Conservation (phyloP, 768 basidiomycete species). For the Auricularia auricula-judae region DNA sequence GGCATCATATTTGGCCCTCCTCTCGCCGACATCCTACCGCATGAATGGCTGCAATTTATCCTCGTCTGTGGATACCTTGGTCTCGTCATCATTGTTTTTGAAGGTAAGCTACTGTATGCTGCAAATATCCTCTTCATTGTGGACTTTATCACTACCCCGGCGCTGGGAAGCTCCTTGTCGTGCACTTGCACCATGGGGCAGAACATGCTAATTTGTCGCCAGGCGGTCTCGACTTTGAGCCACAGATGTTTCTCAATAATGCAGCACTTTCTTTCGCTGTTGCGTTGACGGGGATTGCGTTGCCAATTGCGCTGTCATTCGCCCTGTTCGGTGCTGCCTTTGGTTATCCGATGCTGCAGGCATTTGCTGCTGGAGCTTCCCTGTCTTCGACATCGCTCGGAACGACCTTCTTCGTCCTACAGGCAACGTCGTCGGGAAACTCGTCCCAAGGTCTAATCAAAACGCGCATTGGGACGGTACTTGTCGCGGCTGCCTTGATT, state of each 20-base stretch:
- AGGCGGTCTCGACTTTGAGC: not conserved
- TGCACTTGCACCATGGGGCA: too few relatives aligned
- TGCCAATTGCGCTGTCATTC: conserved; percentile 41
- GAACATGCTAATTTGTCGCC: not conserved
- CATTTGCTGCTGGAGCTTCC: conserved; percentile 53
- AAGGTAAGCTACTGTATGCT: not conserved
- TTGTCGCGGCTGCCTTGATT: conserved; percentile 51
- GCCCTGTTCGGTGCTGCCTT: conserved; percentile 28
- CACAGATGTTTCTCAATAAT: conserved; percentile 13
- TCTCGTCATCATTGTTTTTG: conserved; percentile 26
- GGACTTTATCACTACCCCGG: too few relatives aligned
- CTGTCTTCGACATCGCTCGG: conserved; percentile 58
- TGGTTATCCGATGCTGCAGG: conserved; percentile 30
- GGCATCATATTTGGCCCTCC: conserved; percentile 48
- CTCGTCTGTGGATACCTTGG: conserved; percentile 28
- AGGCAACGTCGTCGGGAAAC: conserved; percentile 2
- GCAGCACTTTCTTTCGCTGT: conserved; percentile 36
- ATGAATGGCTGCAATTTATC: conserved; percentile 26
- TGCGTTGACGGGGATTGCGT: conserved; percentile 39
- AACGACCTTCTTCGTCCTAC: conserved; percentile 41
- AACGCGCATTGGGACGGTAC: conserved; percentile 43
- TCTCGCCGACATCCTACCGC: conserved; percentile 31
- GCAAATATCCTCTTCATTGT: too few relatives aligned
- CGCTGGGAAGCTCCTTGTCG: too few relatives aligned
- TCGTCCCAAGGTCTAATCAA: conserved; percentile 26